Conservation (phyloP, 1,284 basidiomycete genomes). For the Hemileia vastatrix region DNA sequence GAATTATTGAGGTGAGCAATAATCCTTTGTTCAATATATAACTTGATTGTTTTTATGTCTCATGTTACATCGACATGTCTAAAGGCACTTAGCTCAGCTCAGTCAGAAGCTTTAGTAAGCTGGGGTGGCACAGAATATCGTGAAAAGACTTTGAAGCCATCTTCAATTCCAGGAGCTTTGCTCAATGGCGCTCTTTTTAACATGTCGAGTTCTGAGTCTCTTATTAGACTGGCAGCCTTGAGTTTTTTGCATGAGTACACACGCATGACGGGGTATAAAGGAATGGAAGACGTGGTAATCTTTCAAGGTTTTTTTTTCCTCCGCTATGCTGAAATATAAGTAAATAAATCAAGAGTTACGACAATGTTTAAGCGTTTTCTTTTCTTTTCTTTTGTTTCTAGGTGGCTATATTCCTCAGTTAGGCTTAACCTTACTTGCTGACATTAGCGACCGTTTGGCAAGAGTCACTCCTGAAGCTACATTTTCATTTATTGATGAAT, state of each 20-base stretch:
- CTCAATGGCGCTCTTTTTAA: conserved; percentile 22
- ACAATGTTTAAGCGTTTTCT: no score
- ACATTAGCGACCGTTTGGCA: conserved; percentile 63
- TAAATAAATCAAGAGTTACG: no score
- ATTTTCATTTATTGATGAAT: conserved; percentile 73
- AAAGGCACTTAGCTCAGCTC: conserved; percentile 11
- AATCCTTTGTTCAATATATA: not conserved
- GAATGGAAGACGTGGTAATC: conserved; percentile 15
- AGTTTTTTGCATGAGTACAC: conserved; percentile 20
- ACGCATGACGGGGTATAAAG: conserved; percentile 8
- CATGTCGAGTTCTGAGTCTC: conserved; percentile 14
- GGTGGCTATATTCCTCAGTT: conserved; percentile 67
- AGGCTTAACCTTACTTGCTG: conserved; percentile 55
- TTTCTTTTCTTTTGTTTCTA: conserved; percentile 32
- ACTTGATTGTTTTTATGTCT: not conserved
- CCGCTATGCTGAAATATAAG: no score
- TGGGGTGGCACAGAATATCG: conserved; percentile 16
- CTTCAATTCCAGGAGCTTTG: conserved; percentile 14
- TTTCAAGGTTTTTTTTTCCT: conserved; percentile 12
- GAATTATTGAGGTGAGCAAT: conserved; percentile 19
- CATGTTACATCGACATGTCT: not conserved
- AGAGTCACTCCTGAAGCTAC: conserved; percentile 66
- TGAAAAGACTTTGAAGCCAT: conserved; percentile 8
- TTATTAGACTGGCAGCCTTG: conserved; percentile 14
- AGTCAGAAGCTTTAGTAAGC: conserved; percentile 10